Conservation (phyloP, 768 basidiomycete genomes). For the Mycena chlorophos region DNA sequence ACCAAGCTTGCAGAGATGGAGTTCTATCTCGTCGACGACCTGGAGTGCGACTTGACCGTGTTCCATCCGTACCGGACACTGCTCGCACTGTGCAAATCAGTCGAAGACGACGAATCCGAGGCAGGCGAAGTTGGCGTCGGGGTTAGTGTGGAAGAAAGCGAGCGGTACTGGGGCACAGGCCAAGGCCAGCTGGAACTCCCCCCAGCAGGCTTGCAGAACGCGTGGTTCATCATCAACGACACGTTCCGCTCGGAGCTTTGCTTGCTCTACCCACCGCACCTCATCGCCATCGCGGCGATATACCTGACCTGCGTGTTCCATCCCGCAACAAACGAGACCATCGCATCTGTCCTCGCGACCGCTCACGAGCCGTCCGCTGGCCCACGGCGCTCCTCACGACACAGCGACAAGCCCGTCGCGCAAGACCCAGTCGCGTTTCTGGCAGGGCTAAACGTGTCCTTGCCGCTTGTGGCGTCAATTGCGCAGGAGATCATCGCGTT, state of each 20-base stretch:
- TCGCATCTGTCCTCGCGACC: slow-evolving; percentile 41
- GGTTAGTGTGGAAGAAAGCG: slow-evolving; percentile 49
- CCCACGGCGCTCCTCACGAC: slow-evolving; percentile 58
- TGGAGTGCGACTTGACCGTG: slow-evolving; percentile 90
- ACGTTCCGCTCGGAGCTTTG: slow-evolving; percentile 75
- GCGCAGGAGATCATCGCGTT: slow-evolving; percentile 89
- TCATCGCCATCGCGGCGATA: slow-evolving; percentile 89
- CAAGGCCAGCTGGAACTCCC: slow-evolving; percentile 76
- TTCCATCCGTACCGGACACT: slow-evolving; percentile 96
- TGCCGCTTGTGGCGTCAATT: slow-evolving; percentile 78
- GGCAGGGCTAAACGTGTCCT: slow-evolving; percentile 80
- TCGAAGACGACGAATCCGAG: slow-evolving; percentile 45
- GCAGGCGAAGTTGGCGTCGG: slow-evolving; percentile 59
- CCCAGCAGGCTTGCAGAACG: slow-evolving; percentile 79
- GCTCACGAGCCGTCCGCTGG: slow-evolving; percentile 20
- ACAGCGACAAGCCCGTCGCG: slow-evolving; percentile 41
- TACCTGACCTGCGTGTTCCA: slow-evolving; percentile 85
- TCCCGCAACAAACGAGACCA: slow-evolving; percentile 49
- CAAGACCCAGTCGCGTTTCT: slow-evolving; percentile 82
- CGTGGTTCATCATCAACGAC: slow-evolving; percentile 62
- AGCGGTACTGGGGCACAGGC: slow-evolving; percentile 78
- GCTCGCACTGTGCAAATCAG: slow-evolving; percentile 62
- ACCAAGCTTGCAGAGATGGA: slow-evolving; percentile 97
- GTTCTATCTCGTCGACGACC: slow-evolving; percentile 94
- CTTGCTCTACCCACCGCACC: slow-evolving; percentile 92